Conservation (phyloP, 129 eudicot genomes). For the Lactuca saligna region DNA sequence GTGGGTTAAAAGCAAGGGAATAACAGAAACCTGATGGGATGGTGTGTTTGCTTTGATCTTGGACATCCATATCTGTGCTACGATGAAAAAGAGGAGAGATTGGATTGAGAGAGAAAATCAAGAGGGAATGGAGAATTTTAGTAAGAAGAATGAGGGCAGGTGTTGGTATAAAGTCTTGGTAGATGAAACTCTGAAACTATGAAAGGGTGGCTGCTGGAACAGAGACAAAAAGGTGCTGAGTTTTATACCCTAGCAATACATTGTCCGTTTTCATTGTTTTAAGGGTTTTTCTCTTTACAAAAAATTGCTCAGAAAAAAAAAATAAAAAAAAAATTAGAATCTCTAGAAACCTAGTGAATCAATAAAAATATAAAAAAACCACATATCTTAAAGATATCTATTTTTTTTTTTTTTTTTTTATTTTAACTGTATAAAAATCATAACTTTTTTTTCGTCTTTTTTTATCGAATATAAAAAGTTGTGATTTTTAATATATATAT, state of each 20-base stretch:
- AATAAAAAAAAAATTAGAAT: too few relatives aligned
- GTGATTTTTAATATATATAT: too few relatives aligned
- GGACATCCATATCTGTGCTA: slow-evolving; percentile 30
- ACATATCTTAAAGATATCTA: too few relatives aligned
- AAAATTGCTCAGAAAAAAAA: too few relatives aligned
- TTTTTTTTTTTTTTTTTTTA: too few relatives aligned
- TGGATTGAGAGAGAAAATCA: slow-evolving; percentile 1
- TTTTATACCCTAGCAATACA: slow-evolving; percentile 28
- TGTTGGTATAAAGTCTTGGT: slow-evolving; percentile 30
- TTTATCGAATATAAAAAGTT: too few relatives aligned
- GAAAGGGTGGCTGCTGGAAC: slow-evolving; percentile 34
- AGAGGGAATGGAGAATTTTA: neutral
- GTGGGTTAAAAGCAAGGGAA: neutral
- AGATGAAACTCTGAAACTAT: neutral
- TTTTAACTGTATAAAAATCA: too few relatives aligned
- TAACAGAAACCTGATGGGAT: slow-evolving; percentile 24
- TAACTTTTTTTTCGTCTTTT: too few relatives aligned
- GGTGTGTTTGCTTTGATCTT: slow-evolving; percentile 22
- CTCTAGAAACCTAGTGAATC: too few relatives aligned
- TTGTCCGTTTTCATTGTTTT: slow-evolving; percentile 13
- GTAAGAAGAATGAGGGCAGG: slow-evolving; percentile 4
- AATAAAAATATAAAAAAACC: too few relatives aligned
- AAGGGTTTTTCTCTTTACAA: neutral
- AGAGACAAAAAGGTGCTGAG: slow-evolving; percentile 26
- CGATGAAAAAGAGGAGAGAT: slow-evolving; percentile 17